A percentile compares a stretch with the other conserved stretches of the same genome.
These are phyloP conservation scores for Sporothrix phasma DNA, from an alignment of 2,329 filamentous ascomycete genomes.

Conservation along the genomic window DNA sequence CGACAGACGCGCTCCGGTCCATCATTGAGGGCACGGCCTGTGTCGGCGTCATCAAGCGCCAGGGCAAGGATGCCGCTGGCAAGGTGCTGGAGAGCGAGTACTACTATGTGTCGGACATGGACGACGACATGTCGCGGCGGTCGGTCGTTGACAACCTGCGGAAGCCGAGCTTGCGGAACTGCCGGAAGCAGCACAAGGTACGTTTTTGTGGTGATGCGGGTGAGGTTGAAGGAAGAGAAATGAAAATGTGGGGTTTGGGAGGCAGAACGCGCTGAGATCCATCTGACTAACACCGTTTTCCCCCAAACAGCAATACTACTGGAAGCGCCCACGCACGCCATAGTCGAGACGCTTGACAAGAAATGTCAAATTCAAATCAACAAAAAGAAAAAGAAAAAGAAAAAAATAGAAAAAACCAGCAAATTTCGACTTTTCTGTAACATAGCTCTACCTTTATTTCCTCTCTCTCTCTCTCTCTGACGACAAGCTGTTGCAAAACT, in stretches of 20 bases:
- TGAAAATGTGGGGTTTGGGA: not conserved
- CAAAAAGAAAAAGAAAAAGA: not conserved
- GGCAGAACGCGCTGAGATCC: not conserved
- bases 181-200: constrained; percentile 97
- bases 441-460: not conserved
- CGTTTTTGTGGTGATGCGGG: constrained; percentile 21
- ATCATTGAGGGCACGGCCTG: constrained; percentile 67
- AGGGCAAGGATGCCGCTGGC: constrained; percentile 92
- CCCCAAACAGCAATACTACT: constrained; percentile 14
- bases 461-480: not conserved
- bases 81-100: constrained; percentile 92
- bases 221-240: not conserved
- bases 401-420: not conserved
- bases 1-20: constrained; percentile 53
- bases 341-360: not conserved
- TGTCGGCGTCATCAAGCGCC: constrained; percentile 77
- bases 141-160: constrained; percentile 76
- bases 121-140: constrained; percentile 66
- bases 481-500: not conserved
- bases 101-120: constrained; percentile 86
- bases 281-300: not conserved
- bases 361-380: not conserved
- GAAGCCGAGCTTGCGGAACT: constrained; percentile 80
- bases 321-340: constrained; percentile 13
- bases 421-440: not conserved